Percentiles rank a stretch among this genome's conserved stretches.
phyloP scores from a whole-genome alignment of 2,329 filamentous ascomycete species.

The Fusarium sambucinum region DNA sequence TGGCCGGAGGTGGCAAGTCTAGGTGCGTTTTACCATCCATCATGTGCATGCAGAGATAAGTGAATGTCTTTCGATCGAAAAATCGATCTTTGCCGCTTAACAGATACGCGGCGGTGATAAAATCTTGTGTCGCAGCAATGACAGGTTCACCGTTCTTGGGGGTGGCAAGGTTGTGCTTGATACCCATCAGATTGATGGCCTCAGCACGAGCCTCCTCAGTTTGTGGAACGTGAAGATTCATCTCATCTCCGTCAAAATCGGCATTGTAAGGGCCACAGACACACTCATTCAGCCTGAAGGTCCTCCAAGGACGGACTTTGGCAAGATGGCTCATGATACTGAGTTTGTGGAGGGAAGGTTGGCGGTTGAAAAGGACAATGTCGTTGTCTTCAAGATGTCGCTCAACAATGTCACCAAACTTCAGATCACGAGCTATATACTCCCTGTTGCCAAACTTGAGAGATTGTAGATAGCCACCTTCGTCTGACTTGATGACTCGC shows the following conservation, averaged over 20 bases:
- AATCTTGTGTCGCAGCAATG: conserved; percentile 99
- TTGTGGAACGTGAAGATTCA: conserved; percentile 98
- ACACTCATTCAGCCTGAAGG: conserved; percentile 97
- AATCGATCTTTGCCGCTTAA: conserved; percentile 94
- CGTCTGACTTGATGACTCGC: conserved; percentile 78
- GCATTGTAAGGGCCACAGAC: conserved; percentile 98
- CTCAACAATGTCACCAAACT: conserved; percentile 89
- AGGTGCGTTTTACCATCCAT: conserved; percentile 81
- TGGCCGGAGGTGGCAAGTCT: conserved; percentile 86
- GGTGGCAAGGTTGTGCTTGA: conserved; percentile 95
- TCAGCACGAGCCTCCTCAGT: conserved; percentile 97
- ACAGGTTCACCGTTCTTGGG: conserved; percentile 98
- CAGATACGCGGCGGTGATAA: conserved; percentile 94
- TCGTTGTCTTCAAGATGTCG: conserved; percentile 95
- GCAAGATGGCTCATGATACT: conserved; percentile 97
- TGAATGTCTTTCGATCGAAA: conserved; percentile 88
- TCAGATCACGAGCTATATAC: conserved; percentile 77
- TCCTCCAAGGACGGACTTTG: conserved; percentile 94
- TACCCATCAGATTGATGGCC: conserved; percentile 96
- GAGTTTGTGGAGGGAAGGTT: conserved; percentile 97
- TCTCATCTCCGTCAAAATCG: conserved; percentile 98
- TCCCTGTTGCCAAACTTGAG: conserved; percentile 81
- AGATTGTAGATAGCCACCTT: conserved; percentile 75
- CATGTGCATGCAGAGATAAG: conserved; percentile 94
- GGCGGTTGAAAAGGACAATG: conserved; percentile 96